phyloP scores from a whole-genome alignment of 179 eudicot species.

The Silene vulgaris region DNA sequence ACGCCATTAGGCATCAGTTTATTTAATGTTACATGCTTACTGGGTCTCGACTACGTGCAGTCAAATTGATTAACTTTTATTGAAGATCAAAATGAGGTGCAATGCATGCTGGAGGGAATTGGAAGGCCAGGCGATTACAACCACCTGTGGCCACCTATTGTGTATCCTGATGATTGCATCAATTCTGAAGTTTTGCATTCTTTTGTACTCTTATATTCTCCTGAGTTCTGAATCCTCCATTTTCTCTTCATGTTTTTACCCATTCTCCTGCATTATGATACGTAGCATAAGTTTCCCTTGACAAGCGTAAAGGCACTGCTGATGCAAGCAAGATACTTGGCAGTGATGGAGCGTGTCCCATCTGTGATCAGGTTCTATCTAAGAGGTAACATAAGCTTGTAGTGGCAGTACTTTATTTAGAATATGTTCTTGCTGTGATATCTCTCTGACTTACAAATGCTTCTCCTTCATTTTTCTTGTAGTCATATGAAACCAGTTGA shows the following conservation, averaged over 20 bases:
- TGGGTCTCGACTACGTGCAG: slow-evolving; percentile 14
- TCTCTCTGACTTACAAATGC: not conserved
- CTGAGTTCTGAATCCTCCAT: not conserved
- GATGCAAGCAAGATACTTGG: slow-evolving; percentile 85
- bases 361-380: slow-evolving; percentile 91
- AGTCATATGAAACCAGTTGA: slow-evolving; percentile 96
- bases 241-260: slow-evolving; percentile 10
- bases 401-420: not conserved
- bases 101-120: slow-evolving; percentile 88
- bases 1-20: not conserved
- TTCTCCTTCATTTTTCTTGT: slow-evolving; percentile 24
- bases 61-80: slow-evolving; percentile 15
- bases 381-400: slow-evolving; percentile 51
- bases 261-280: slow-evolving; percentile 16
- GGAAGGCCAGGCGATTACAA: slow-evolving; percentile 75
- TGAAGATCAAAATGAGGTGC: slow-evolving; percentile 71
- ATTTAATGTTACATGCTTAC: slow-evolving; percentile 18
- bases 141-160: slow-evolving; percentile 80
- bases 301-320: slow-evolving; percentile 56
- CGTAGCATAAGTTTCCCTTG: slow-evolving; percentile 38
- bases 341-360: slow-evolving; percentile 86
- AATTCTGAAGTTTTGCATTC: not conserved
- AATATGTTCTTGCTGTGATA: not conserved
- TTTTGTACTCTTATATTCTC: not conserved
- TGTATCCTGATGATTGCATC: slow-evolving; percentile 51